These are phyloP conservation scores for Fusarium graminum DNA, from an alignment of 2,329 filamentous ascomycete species.

Conservation along the genomic window DNA sequence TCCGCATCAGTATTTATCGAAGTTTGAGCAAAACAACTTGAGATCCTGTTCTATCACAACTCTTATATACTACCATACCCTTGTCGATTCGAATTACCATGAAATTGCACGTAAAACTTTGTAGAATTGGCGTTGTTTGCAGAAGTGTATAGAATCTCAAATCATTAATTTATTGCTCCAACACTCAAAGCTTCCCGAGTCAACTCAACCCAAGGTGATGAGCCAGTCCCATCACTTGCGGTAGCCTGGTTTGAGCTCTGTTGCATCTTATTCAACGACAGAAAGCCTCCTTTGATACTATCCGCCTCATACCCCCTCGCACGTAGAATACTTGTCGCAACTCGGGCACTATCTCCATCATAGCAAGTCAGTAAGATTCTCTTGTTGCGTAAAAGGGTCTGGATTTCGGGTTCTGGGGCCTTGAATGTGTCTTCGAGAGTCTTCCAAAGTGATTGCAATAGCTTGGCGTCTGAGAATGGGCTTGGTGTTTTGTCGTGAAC, in stretches of 20 bases:
- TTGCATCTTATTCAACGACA: constrained; percentile 55
- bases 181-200: constrained; percentile 11
- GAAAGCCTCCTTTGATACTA: constrained; percentile 61
- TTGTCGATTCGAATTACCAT: too few relatives aligned
- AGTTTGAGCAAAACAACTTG: too few relatives aligned
- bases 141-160: too few relatives aligned
- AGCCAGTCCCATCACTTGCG: neutral
- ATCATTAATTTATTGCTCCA: constrained; percentile 5
- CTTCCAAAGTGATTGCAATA: constrained; percentile 62
- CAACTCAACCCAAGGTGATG: constrained; percentile 29
- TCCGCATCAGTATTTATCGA: too few relatives aligned
- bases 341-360: constrained; percentile 65
- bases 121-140: too few relatives aligned
- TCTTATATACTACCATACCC: too few relatives aligned
- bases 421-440: constrained; percentile 61
- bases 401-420: constrained; percentile 37
- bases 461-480: constrained; percentile 61
- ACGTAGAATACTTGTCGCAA: constrained; percentile 66
- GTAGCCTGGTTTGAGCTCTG: constrained; percentile 15
- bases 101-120: too few relatives aligned
- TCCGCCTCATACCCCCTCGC: constrained; percentile 63
- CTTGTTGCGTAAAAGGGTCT: constrained; percentile 48
- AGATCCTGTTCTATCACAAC: too few relatives aligned
- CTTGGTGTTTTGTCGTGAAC: constrained; percentile 53
- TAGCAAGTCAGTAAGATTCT: constrained; percentile 65